Base-by-base conservation (phyloP, 768 basidiomycete species). In the Dacryopinax spathularia region DNA sequence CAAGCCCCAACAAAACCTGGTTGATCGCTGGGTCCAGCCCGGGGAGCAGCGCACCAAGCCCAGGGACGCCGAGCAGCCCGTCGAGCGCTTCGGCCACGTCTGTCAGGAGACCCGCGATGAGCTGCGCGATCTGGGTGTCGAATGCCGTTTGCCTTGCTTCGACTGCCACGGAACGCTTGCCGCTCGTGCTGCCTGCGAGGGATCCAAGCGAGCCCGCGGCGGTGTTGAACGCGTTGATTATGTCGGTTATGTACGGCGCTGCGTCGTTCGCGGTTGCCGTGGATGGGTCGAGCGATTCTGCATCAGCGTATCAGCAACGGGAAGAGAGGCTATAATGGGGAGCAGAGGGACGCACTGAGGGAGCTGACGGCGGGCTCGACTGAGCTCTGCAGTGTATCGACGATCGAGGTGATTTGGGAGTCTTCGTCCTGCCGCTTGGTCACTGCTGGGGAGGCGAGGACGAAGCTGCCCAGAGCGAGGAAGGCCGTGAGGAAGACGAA, bases 21-120 rank as follows among this genome's bases (percentile, higher is more conserved):
- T 69, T 65, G 39, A 74, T 65, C 9, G 71, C 56, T 5, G 66
- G 41, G 67, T 74, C 72, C 63, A 74, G 61, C 36, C 69, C 68
- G 33, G 41, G 39, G 43, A 74, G 66, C 20, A 70, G 66, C 1
- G 29, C 41, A 22, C 69, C 69, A 62, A 72, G 69, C 2, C 33
- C 66, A 37, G 71, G 71, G 65, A 74, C 68, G 64, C 63, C 48
- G 62, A 72, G 66, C 34, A 73, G 67, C 0, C 67, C 65, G 27
- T 66, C 66, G 41, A 71, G 66, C 18, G 69, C 59, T 27, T 67
- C 69, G 29, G 71, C 39, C 34, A 73, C 62, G 60, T 70, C 72
- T 29, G 66, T 69, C 59, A 73, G 16, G 63, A 72, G 66, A 1
- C 48, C 69, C 1, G 72, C 72, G 31, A 72, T 65, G 44, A 72